Base-by-base conservation (phyloP, 805 yeast genomes). In the Kazachstania viticola region DNA sequence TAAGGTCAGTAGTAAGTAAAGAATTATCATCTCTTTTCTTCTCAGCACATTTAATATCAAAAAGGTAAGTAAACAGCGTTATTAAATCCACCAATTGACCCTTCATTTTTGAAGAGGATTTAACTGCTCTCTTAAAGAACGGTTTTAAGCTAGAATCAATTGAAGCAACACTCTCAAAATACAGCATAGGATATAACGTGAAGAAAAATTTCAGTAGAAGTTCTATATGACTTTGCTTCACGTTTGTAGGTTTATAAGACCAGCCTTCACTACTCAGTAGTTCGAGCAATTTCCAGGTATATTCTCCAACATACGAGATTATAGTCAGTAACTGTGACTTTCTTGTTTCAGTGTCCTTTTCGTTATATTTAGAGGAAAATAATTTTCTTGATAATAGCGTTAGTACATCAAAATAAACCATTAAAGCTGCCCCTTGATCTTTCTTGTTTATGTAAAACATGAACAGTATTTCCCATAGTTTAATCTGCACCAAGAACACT, bases 381-480 rank as follows among this genome's bases (percentile, higher is more conserved):
- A 48, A 21, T 22, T 65, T 69, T 0, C 48, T 41, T 1, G 66
- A 43, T 14, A 79, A 51, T 14, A 73, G 56, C 2, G 51, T 46
- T 2, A 83, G 36, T 11, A 71, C 69, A 17, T 60, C 61, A 27
- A 70, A 71, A 40, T 78, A 69, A 0, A 81, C 75, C 13, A 45
- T 41, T 25, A 65, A 60, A 21, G 67, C 62, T 16, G 65, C 61
- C 0, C 52, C 51, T 2, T 54, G 26, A 15, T 58, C 45, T 1
- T 37, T 21, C 6, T 32, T 44, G 3, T 47, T 48, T 11, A 55
- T 48, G 43, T 79, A 81, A 34, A 67, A 67, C 39, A 68, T 71
- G 29, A 83, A 64, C 13, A 87, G 58, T 16, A 79, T 65, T 21
- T 71, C 72, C 94, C 96, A 87, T 3, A 91, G 56, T 33, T 76